Evolutionary conservation across 2,329 filamentous ascomycete species (phyloP).

Genomic region (Dothidotthia symphoricarpi): DNA sequence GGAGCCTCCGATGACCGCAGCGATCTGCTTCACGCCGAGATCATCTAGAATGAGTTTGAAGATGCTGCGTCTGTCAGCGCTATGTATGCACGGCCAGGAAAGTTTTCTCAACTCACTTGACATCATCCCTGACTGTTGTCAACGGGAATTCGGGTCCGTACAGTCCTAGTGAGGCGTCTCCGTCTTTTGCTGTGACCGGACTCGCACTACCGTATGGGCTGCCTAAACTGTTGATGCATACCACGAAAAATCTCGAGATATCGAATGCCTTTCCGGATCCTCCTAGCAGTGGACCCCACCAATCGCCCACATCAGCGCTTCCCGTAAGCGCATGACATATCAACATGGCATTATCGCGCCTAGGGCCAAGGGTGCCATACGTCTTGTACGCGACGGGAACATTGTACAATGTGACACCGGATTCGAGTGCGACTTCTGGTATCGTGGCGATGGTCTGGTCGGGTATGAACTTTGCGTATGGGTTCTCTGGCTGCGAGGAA

Average conservation of each 20-base stretch:
- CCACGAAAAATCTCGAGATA: constrained; percentile 76
- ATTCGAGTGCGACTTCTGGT: constrained; percentile 89
- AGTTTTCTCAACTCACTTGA: constrained; percentile 62
- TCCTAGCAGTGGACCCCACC: constrained; percentile 82
- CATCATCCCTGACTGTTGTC: constrained; percentile 93
- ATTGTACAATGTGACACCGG: constrained; percentile 79
- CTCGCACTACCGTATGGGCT: constrained; percentile 87
- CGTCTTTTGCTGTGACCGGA: constrained; percentile 84
- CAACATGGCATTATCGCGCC: constrained; percentile 62
- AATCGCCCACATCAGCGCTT: constrained; percentile 80
- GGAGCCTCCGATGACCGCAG: constrained; percentile 77
- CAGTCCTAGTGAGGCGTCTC: constrained; percentile 66
- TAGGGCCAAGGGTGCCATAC: constrained; percentile 57
- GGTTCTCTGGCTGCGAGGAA: constrained; percentile 80
- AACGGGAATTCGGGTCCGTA: constrained; percentile 97
- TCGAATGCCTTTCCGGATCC: constrained; percentile 78
- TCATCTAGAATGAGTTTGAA: constrained; percentile 80
- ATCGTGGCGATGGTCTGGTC: constrained; percentile 85
- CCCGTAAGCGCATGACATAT: constrained; percentile 83
- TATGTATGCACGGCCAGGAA: background rate
- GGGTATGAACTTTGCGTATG: constrained; percentile 79
- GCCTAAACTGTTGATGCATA: constrained; percentile 82
- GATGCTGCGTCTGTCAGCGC: constrained; percentile 51
- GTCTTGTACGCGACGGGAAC: constrained; percentile 65
- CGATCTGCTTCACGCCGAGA: constrained; percentile 73